Evolutionary conservation across 108 stramenopile species (phyloP), one percentile per base, ranked within the genome.

Genomic region (Epithemia pelagica): DNA sequence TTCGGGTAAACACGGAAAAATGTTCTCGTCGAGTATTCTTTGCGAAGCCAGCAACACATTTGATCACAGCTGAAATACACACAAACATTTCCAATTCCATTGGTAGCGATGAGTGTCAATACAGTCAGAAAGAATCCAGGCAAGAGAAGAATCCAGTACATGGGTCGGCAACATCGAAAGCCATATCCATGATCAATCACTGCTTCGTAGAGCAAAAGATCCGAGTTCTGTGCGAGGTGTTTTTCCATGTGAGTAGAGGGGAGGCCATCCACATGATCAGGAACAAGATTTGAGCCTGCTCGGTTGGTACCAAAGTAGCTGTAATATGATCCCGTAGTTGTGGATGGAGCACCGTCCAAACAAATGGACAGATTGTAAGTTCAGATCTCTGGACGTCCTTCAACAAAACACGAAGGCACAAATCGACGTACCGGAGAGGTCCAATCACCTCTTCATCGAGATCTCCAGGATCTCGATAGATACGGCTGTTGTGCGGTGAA

Each of bases 401-500:
- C n/a, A n/a, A n/a, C n/a, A n/a, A n/a, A n/a, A n/a, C n/a, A n/a
- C n/a, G n/a, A n/a, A n/a, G n/a, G n/a, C n/a, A n/a, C n/a, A n/a
- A n/a, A n/a, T n/a, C n/a, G n/a, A 52, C 58, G 24, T 24, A 61
- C 59, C 29, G 27, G 10, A 61, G 15, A 1, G 56, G 58, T 32
- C 52, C 71, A 33, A 59, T 37, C 30, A 51, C 78, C 60, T 46
- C 37, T 46, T 82, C 82, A 37, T 82, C 82, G 24, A 77, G 62
- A 70, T 79, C 82, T 61, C 68, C 78, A n/a, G 78, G 73, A 58
- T 82, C 78, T 25, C 69, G 73, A 33, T 82, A 82, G 24, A 37
- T 55, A 23, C 82, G 75, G 24, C 52, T 71, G 7, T 67, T 51
- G 60, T 82, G 76, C 23, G 82, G 82, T 23, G 46, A 68, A 68